Evolutionary conservation across 192 early-diverging fungal species (phyloP).

Genomic region (Paraglomus brasilianum): DNA sequence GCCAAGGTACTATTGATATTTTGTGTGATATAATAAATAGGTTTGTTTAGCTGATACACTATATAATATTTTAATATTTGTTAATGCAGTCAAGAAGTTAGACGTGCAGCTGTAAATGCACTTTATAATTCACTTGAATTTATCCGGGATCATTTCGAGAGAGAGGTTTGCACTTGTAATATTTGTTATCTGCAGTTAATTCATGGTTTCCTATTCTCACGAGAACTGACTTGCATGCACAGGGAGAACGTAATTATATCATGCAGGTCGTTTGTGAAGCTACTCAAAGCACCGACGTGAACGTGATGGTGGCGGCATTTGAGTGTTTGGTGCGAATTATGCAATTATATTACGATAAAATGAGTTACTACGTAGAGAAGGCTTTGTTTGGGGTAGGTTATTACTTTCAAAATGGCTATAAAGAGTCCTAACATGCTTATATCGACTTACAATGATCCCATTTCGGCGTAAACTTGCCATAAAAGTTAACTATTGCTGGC

Average conservation of each 20-base stretch:
- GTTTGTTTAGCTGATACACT: no score
- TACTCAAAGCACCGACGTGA: constrained; percentile 71
- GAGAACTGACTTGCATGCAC: neutral
- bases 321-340: constrained; percentile 98
- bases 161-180: constrained; percentile 56
- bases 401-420: neutral
- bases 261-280: constrained; percentile 99
- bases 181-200: neutral
- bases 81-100: constrained; percentile 70
- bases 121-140: constrained; percentile 96
- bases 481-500: constrained; percentile 81
- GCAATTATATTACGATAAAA: constrained; percentile 94
- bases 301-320: constrained; percentile 84
- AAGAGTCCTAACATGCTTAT: constrained; percentile 1
- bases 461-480: neutral
- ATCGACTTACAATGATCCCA: neutral
- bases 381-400: constrained; percentile 85
- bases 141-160: constrained; percentile 89
- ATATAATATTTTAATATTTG: neutral
- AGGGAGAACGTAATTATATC: constrained; percentile 94
- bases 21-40: neutral
- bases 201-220: neutral
- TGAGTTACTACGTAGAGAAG: constrained; percentile 96
- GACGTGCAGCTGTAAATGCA: constrained; percentile 84
- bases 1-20: constrained; percentile 51